phyloP scores from a whole-genome alignment of 2,329 filamentous ascomycete genomes.

The Phoma sp. region DNA sequence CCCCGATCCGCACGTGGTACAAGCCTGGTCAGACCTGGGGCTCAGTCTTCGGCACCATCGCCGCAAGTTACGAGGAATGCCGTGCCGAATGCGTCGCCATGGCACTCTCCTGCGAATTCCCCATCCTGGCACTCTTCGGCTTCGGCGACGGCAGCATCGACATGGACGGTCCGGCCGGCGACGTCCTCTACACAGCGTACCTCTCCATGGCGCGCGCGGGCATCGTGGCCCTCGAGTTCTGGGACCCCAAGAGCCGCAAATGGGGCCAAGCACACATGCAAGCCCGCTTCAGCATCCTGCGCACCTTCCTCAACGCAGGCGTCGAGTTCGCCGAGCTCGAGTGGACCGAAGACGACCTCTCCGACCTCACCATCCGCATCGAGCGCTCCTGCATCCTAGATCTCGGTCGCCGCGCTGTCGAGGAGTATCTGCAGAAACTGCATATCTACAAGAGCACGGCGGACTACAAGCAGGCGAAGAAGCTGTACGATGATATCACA shows the following conservation, averaged over 20 bases:
- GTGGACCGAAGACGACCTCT: conserved; percentile 74
- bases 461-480: conserved; percentile 76
- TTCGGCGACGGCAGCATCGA: conserved; percentile 79
- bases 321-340: conserved; percentile 84
- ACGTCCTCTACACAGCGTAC: conserved; percentile 87
- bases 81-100: conserved; percentile 93
- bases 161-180: conserved; percentile 77
- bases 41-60: conserved; percentile 85
- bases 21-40: conserved; percentile 96
- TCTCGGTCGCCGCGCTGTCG: conserved; percentile 81
- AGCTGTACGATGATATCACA: conserved; percentile 84
- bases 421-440: conserved; percentile 85
- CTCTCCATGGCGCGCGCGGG: conserved; percentile 95
- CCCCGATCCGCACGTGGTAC: conserved; percentile 86
- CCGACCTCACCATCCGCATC: conserved; percentile 80
- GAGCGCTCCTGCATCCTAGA: conserved; percentile 87
- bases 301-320: conserved; percentile 84
- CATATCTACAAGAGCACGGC: conserved; percentile 93
- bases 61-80: conserved; percentile 92
- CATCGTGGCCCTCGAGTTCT: conserved; percentile 86
- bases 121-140: conserved; percentile 87
- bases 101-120: conserved; percentile 86
- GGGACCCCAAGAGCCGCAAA: conserved; percentile 88
- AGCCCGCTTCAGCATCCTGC: conserved; percentile 86
- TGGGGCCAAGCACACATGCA: conserved; percentile 91